Base-by-base conservation (phyloP, 2,329 filamentous ascomycete genomes). In the Botrytis galanthina region DNA sequence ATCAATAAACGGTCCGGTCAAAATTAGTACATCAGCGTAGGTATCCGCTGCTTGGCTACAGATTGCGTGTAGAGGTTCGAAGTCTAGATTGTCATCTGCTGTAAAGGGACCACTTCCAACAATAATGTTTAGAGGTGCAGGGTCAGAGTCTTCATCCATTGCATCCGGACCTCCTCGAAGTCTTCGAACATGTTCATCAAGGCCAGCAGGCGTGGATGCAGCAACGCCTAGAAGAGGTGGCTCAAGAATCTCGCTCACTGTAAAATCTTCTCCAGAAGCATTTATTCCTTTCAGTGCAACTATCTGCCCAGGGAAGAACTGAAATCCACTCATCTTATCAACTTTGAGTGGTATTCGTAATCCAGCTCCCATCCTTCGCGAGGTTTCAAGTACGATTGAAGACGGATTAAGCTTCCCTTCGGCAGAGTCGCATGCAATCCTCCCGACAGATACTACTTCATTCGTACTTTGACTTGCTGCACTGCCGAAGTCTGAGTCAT, bases 251-350 rank as follows among this genome's bases (percentile, higher is more conserved):
- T 98, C 90, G 48, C 88, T 90, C 46, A 96, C 94, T 1, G 90
- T 88, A 78, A 98, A 98, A 78, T 93, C 91, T 54, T 90, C 88
- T 0, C 95, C 95, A 0, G 93, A 94, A 32, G 94, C 90, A 81
- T 99, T 99, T 78, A 90, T 94, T 12, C 96, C 96, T 75, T 88
- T 88, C 42, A 98, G 83, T 10, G 95, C 96, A 44, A 97, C 93
- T 70, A 98, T 94, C 81, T 98, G 95, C 9, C 96, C 96, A 0
- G 95, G 96, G 81, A 98, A 98, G 84, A 98, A 93, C 80, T 93
- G 92, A 83, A 92, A 96, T 2, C 83, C 87, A 76, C 86, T 84
- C 1, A 97, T 82, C 3, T 87, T 87, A 74, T 92, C 88, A 73
- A 98, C 85, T 76, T 93, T 93, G 29, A 99, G 83, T 7, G 94